Conservation (phyloP, 2,329 filamentous ascomycete species). For the Neonectria sp. region DNA sequence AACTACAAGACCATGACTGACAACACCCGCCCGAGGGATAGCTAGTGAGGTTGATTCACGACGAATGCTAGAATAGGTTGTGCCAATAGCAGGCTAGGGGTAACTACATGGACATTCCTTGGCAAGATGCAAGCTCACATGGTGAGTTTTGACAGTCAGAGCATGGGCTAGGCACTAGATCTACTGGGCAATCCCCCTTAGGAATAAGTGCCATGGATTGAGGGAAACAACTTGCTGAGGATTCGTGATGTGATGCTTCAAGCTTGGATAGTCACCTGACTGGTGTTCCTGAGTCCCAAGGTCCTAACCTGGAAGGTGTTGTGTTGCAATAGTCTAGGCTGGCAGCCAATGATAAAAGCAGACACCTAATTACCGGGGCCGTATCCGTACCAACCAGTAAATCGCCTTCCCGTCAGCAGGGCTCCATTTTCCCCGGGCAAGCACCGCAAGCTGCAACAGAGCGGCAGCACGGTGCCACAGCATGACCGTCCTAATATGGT, state of each 20-base stretch:
- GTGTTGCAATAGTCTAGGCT: neutral
- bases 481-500: constrained; percentile 18
- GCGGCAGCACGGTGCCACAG: constrained; percentile 2
- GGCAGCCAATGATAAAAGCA: constrained; percentile 21
- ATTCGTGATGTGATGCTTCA: neutral
- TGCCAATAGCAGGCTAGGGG: neutral
- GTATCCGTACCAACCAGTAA: constrained; percentile 7
- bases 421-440: constrained; percentile 7
- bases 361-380: neutral
- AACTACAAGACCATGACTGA: neutral
- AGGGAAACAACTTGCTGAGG: neutral
- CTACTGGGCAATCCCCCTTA: too few species aligned
- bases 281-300: neutral
- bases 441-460: neutral
- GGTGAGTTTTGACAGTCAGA: neutral
- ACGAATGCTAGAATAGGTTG: neutral
- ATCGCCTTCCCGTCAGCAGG: neutral
- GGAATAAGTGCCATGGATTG: neutral
- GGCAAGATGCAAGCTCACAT: neutral
- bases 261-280: neutral
- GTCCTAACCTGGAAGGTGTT: too few species aligned
- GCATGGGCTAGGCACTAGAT: too few species aligned
- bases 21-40: neutral
- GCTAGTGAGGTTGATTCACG: neutral
- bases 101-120: neutral